Evolutionary conservation across 1,284 basidiomycete species (phyloP).

Genomic region (Ustilago esculenta): DNA sequence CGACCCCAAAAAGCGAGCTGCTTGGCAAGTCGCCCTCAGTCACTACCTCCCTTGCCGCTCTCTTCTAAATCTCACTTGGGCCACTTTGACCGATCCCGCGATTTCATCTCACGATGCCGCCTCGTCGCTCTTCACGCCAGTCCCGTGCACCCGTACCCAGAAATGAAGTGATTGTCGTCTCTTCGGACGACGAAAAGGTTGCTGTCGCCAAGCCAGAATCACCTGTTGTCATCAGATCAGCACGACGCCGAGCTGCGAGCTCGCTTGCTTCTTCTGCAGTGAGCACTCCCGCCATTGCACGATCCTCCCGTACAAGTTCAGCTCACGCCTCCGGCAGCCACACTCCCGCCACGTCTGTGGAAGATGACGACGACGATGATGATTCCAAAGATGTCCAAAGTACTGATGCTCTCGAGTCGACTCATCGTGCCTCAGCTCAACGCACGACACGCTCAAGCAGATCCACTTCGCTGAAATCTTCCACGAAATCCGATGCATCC

Average conservation of each 20-base stretch:
- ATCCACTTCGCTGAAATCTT: slow-evolving; percentile 21
- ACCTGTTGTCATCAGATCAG: not conserved
- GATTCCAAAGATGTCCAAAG: slow-evolving; percentile 7
- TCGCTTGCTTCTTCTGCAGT: slow-evolving; percentile 23
- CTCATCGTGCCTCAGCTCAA: slow-evolving; percentile 1
- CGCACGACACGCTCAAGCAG: slow-evolving; percentile 8
- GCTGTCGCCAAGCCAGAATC: not conserved
- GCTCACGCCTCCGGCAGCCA: slow-evolving; percentile 40
- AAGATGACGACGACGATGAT: slow-evolving; percentile 26
- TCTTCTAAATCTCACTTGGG: not conserved
- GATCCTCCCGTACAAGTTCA: slow-evolving; percentile 38
- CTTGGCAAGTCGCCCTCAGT: too few relatives aligned
- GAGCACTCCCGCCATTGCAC: slow-evolving; percentile 28
- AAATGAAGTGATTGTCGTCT: slow-evolving; percentile 28
- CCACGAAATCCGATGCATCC: slow-evolving; percentile 1
- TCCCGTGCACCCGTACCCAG: slow-evolving; percentile 13
- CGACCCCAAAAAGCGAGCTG: too few relatives aligned
- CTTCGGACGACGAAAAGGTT: slow-evolving; percentile 23
- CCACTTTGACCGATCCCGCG: not conserved
- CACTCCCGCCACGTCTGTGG: slow-evolving; percentile 47
- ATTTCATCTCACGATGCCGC: too few relatives aligned
- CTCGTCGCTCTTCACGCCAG: slow-evolving; percentile 31
- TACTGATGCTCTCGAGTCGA: not conserved
- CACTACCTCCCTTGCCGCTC: not conserved
- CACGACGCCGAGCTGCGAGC: slow-evolving; percentile 15